A percentile compares a stretch with the other conserved stretches of the same genome.
Evolutionary conservation across 805 yeast species (phyloP).

Genomic region (Spathaspora hagerdaliae): DNA sequence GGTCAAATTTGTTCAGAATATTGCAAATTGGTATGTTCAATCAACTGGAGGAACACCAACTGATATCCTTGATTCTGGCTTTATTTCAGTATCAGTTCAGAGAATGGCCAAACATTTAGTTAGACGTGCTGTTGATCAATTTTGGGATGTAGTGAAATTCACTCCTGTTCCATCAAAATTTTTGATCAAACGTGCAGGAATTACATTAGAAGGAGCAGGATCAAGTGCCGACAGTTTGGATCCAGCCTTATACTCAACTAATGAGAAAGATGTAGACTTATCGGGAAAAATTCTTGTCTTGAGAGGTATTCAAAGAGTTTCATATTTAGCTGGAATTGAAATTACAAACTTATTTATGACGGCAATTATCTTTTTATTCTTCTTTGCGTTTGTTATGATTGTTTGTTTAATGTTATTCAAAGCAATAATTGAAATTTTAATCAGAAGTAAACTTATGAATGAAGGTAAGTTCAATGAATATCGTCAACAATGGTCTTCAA

Average conservation of each 20-base stretch:
- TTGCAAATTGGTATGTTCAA: slow-evolving; percentile 92
- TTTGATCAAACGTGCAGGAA: slow-evolving; percentile 25
- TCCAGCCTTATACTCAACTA: slow-evolving; percentile 55
- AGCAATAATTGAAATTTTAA: slow-evolving; percentile 60
- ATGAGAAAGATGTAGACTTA: slow-evolving; percentile 59
- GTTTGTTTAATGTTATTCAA: slow-evolving; percentile 60
- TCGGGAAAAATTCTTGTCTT: slow-evolving; percentile 71
- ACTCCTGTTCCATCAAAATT: slow-evolving; percentile 4
- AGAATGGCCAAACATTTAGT: slow-evolving; percentile 30
- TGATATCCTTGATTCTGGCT: slow-evolving; percentile 60
- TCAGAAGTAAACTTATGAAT: slow-evolving; percentile 54
- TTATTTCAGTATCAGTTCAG: slow-evolving; percentile 83
- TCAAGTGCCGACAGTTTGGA: slow-evolving; percentile 45
- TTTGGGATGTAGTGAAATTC: slow-evolving; percentile 6
- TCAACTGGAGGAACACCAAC: slow-evolving; percentile 90
- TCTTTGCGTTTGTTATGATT: slow-evolving; percentile 62
- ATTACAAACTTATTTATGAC: slow-evolving; percentile 84
- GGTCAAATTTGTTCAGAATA: slow-evolving; percentile 70
- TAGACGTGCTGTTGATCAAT: slow-evolving; percentile 17
- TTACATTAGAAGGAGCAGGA: slow-evolving; percentile 32
- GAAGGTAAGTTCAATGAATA: slow-evolving; percentile 69
- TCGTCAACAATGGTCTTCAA: slow-evolving; percentile 77
- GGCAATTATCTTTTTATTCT: slow-evolving; percentile 76
- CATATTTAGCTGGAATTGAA: slow-evolving; percentile 81
- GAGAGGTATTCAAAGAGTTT: slow-evolving; percentile 90